Conservation (phyloP, 352 stramenopile genomes). For the Pythium rishiriense region DNA sequence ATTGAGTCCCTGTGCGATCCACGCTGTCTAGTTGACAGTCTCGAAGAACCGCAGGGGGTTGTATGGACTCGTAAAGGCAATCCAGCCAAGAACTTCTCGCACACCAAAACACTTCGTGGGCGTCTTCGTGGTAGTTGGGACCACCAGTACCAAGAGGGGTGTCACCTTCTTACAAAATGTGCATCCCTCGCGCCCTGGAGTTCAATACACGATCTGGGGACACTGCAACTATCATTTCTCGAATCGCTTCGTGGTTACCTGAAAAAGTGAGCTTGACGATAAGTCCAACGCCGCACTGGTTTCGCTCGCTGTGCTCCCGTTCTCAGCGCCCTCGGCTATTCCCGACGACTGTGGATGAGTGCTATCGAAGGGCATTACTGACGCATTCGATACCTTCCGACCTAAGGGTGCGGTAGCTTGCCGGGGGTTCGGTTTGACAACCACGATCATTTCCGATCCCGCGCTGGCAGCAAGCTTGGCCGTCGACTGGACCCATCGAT, state of each 20-base stretch:
- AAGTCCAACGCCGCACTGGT: conserved; percentile 10
- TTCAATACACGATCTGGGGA: no score
- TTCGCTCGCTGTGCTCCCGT: neutral
- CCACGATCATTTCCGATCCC: neutral
- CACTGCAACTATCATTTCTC: neutral
- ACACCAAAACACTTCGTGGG: no score
- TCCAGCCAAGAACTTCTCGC: no score
- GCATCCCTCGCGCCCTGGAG: no score
- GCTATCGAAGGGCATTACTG: conserved; percentile 53
- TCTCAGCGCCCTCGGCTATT: neutral
- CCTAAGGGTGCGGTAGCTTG: neutral
- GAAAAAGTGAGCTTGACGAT: conserved; percentile 25
- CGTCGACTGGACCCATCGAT: conserved; percentile 39
- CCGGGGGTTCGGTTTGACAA: conserved; percentile 1
- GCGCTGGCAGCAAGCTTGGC: neutral
- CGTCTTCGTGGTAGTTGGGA: no score
- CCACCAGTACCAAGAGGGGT: no score
- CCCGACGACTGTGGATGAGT: conserved; percentile 1
- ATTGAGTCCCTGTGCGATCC: no score
- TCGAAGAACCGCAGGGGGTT: no score
- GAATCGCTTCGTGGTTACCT: conserved; percentile 26
- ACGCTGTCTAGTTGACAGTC: no score
- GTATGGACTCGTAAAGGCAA: no score
- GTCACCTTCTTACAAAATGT: no score
- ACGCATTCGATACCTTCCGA: conserved; percentile 49